A percentile compares a stretch with the other conserved stretches of the same genome.
These are phyloP conservation scores for Penicillium capsulatum DNA, from an alignment of 2,329 filamentous ascomycete species.

Conservation along the genomic window DNA sequence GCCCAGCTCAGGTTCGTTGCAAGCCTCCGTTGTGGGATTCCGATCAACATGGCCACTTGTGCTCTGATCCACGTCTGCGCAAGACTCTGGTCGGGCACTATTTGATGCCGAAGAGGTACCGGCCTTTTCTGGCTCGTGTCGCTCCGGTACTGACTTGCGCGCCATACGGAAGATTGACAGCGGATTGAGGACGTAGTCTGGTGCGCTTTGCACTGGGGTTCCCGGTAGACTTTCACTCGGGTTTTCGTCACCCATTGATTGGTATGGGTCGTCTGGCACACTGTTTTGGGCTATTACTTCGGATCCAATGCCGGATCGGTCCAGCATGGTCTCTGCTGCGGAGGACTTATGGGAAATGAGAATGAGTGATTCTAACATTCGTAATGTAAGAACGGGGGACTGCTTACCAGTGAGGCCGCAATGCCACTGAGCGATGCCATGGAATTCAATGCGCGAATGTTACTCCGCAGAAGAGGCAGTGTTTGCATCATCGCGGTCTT, in stretches of 20 bases:
- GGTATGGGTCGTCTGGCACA: slow-evolving; percentile 21
- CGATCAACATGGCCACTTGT: background rate
- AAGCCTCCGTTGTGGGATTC: background rate
- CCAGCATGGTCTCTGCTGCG: slow-evolving; percentile 22
- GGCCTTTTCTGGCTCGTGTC: slow-evolving; percentile 22
- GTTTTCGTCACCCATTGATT: slow-evolving; percentile 12
- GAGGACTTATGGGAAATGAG: slow-evolving; percentile 8
- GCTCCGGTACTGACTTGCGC: slow-evolving; percentile 23
- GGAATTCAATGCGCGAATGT: slow-evolving; percentile 16
- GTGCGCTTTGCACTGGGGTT: slow-evolving; percentile 18
- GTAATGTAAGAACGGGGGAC: background rate
- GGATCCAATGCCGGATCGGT: slow-evolving; percentile 20
- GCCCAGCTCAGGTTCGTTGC: slow-evolving; percentile 1
- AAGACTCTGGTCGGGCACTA: slow-evolving; percentile 10
- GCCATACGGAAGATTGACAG: slow-evolving; percentile 26
- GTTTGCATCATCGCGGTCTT: slow-evolving; percentile 25
- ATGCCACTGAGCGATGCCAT: slow-evolving; percentile 23
- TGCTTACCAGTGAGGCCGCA: slow-evolving; percentile 18
- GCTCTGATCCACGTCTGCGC: slow-evolving; percentile 2
- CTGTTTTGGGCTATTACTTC: slow-evolving; percentile 17
- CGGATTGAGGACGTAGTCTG: slow-evolving; percentile 26
- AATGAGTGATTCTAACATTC: background rate
- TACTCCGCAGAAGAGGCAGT: slow-evolving; percentile 18
- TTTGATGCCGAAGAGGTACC: slow-evolving; percentile 13
- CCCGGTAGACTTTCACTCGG: slow-evolving; percentile 12